Base-by-base conservation (phyloP, 2,329 filamentous ascomycete species). In the Curvularia sp. region DNA sequence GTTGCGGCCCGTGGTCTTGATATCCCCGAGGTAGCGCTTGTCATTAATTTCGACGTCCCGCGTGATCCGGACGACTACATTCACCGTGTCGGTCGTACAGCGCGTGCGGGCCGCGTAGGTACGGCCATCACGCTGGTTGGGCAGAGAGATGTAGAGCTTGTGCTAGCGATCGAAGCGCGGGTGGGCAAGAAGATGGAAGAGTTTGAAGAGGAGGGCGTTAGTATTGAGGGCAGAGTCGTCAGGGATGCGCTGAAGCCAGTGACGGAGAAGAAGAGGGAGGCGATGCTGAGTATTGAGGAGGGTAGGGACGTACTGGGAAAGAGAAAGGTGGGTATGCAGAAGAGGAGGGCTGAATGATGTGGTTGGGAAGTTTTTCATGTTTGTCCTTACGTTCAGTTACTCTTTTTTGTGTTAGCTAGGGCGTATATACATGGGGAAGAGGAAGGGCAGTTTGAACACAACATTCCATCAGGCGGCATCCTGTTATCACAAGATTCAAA, bases 51-150 rank as follows among this genome's bases (percentile, higher is more conserved):
- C 78, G 95, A 99, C 74, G 87, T 99, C 0, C 95, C 95, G 0
- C 88, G 94, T n/a, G 92, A 97, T 73, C 92, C 94, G 3, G 93
- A 97, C 75, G 94, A 97, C 78, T 99, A 99, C 77, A 95, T 99
- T 65, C 95, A 99, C 80, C 88, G 95, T 12, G 94, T 97, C 49
- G 95, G 95, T 76, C 89, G 95, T 79, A 99, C 95, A 12, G 95
- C 95, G 3, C 89, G 95, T 85, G 95, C 95, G 0, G 95, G 95
- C 0, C 86, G 93, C 43, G 84, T 83, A 52, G 95, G 95, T 70
- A 89, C 93, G 64, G 88, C 90, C 5, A 87, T 97, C 15, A 96
- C 92, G 2, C 86, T 99, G 68, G 89, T 99, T 2, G 94, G 95
- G 2, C 94, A 98, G 82, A 84, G 94, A 57, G 95, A 99, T 77